A percentile compares a stretch with the other conserved stretches of the same genome.
These are phyloP conservation scores for Yamadazyma akitaensis DNA, from an alignment of 805 yeast species.

Conservation along the genomic window DNA sequence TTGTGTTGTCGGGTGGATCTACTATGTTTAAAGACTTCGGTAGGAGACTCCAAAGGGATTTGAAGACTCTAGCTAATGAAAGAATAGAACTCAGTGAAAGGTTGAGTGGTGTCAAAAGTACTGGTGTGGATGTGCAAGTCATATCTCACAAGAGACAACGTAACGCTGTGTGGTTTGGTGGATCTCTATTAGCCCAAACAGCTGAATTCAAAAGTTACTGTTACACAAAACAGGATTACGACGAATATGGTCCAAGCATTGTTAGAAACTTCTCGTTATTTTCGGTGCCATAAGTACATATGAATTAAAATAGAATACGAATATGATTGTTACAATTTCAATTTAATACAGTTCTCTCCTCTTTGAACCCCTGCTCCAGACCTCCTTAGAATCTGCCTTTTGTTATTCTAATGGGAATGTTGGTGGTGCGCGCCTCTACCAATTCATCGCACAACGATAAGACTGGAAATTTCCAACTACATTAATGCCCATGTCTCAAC, in stretches of 20 bases:
- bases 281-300: conserved; percentile 64
- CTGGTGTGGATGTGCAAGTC: conserved; percentile 96
- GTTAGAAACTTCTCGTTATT: conserved; percentile 95
- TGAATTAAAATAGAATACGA: not conserved
- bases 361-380: no score
- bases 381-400: no score
- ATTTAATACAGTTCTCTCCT: no score
- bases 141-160: conserved; percentile 96
- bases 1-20: conserved; percentile 95
- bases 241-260: conserved; percentile 95
- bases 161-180: conserved; percentile 99
- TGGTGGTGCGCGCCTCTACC: not conserved
- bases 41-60: conserved; percentile 93
- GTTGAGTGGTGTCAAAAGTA: conserved; percentile 69
- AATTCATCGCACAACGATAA: conserved; percentile 4
- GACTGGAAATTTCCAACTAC: conserved; percentile 1
- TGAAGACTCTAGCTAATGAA: conserved; percentile 80
- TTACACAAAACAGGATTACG: conserved; percentile 95
- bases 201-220: conserved; percentile 95
- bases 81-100: conserved; percentile 81
- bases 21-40: conserved; percentile 99
- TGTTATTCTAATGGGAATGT: no score
- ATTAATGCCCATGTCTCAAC: conserved; percentile 20
- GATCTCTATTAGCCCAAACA: conserved; percentile 93
- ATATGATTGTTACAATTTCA: no score